Evolutionary conservation across 768 basidiomycete genomes (phyloP).

Genomic region (Russula lepida): DNA sequence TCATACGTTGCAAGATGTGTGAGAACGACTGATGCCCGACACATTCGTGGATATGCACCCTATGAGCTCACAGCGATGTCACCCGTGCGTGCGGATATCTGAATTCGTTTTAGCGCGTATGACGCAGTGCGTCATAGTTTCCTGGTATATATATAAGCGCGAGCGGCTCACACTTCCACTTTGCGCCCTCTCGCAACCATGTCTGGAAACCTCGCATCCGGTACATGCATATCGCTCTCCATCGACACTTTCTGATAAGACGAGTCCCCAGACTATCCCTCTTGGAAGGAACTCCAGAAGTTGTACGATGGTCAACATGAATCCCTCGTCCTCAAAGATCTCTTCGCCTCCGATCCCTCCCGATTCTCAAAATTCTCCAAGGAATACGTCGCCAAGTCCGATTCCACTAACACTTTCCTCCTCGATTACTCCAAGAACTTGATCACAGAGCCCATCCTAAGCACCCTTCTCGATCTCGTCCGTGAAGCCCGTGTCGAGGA

Average conservation of each 20-base stretch:
- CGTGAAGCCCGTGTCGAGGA: slow-evolving; percentile 81
- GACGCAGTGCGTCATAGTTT: slow-evolving; percentile 9
- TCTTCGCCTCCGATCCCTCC: slow-evolving; percentile 81
- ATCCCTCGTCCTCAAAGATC: slow-evolving; percentile 80
- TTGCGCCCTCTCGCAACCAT: slow-evolving; percentile 6
- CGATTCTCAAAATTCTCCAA: slow-evolving; percentile 83
- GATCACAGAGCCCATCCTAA: slow-evolving; percentile 77
- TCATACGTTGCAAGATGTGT: background rate
- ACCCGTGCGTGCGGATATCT: background rate
- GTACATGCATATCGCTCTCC: slow-evolving; percentile 8
- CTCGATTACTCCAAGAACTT: slow-evolving; percentile 97
- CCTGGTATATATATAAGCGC: slow-evolving; percentile 1
- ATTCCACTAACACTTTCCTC: slow-evolving; percentile 70
- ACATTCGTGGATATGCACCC: background rate
- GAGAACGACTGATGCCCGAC: background rate
- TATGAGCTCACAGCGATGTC: background rate
- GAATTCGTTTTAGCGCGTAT: background rate
- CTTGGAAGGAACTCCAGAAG: slow-evolving; percentile 87
- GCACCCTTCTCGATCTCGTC: slow-evolving; percentile 68
- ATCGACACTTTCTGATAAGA: background rate
- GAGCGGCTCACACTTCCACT: background rate
- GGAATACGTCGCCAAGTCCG: slow-evolving; percentile 58
- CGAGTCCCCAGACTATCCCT: slow-evolving; percentile 58
- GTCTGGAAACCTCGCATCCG: slow-evolving; percentile 21
- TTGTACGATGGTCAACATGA: slow-evolving; percentile 66